Base-by-base conservation (phyloP, 768 basidiomycete species). In the Suillus paluster region DNA sequence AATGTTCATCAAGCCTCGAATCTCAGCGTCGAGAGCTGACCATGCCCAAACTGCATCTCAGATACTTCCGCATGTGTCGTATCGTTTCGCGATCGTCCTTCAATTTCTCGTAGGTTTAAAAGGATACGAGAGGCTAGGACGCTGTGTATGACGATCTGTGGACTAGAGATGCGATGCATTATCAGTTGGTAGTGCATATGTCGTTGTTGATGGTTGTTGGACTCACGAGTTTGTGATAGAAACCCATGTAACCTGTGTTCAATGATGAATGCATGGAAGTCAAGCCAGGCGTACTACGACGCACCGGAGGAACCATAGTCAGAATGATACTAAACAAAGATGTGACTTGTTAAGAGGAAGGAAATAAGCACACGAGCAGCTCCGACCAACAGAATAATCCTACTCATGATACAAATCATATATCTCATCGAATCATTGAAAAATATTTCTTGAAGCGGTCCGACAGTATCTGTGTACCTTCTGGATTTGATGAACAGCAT, bases 91-190 rank as follows among this genome's bases (percentile, higher is more conserved):
- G 19, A 41, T 6, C 15, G 30, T 30, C 6, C 30, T 30, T 30
- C 30, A 39, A 11, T 39, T 58, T 42, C 38, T 19, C 41, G 57
- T 25, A 58, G 41, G 57, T 58, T 58, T 25, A 58, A 30, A 30
- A 30, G 30, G 3, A 30, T 30, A 3, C 30, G 30, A 30, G 30
- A 30, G 3, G 30, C 30, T 30, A 30, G 30, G 30, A 30, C 30
- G 30, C 30, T 30, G 30, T 30, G 30, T 30, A 30, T 30, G 30
- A 58, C 57, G 8, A 59, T 25, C n/a, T 59, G 58, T 4, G 33
- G 44, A 33, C 58, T 59, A 15, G 36, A 21, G 21, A 33, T 39
- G n/a, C 9, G n/a, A 56, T 15, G 19, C 8, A 36, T 23, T 7
- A 56, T 30, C 2, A 30, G 25, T 54, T n/a, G 23, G 6, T 39